Conservation (phyloP, 1,284 basidiomycete species). For the Fomitopsis schrenkii region DNA sequence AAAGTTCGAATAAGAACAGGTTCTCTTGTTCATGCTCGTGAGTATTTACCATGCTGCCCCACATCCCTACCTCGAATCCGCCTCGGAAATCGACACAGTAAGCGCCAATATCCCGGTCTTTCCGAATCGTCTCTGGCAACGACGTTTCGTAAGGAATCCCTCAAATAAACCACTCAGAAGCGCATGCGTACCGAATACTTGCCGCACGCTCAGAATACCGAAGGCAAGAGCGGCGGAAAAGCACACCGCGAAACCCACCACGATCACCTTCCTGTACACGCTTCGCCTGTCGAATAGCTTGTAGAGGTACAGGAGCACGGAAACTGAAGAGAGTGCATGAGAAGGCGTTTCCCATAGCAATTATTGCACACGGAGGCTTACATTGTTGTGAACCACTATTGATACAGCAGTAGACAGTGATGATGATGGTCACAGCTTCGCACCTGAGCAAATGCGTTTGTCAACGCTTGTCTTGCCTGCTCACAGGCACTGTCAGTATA, state of each 20-base stretch:
- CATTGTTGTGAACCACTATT: background rate
- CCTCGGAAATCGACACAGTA: background rate
- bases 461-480: background rate
- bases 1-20: background rate
- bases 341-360: background rate
- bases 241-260: background rate
- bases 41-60: background rate
- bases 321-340: background rate
- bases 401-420: background rate
- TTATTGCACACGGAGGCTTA: background rate
- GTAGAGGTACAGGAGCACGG: background rate
- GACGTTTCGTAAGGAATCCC: no score
- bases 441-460: background rate
- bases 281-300: background rate
- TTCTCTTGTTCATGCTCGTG: no score
- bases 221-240: background rate
- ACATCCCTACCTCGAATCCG: background rate
- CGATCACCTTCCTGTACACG: background rate
- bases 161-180: background rate
- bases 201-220: background rate
- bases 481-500: background rate
- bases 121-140: background rate
- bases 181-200: background rate
- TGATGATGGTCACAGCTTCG: background rate
- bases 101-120: background rate